Evolutionary conservation across 2,329 filamentous ascomycete species (phyloP).

Genomic region (Penicillium vulpinum): DNA sequence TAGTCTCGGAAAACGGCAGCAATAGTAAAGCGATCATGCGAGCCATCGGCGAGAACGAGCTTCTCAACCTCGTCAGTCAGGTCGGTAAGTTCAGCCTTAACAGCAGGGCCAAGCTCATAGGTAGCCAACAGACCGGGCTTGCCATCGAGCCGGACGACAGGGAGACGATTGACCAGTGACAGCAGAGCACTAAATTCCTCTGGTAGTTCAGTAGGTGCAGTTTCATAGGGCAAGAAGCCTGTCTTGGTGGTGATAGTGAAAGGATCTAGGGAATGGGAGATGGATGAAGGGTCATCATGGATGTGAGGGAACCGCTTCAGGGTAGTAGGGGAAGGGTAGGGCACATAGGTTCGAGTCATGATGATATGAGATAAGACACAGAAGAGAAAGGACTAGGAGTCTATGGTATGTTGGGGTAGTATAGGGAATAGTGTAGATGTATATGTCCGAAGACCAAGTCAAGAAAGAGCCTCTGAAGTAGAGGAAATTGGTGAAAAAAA

Average conservation of each 20-base stretch:
- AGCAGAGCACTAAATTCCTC: constrained; percentile 71
- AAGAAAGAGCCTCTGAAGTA: constrained; percentile 15
- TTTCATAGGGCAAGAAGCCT: constrained; percentile 47
- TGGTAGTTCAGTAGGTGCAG: constrained; percentile 58
- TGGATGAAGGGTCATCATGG: constrained; percentile 43
- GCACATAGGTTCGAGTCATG: constrained; percentile 39
- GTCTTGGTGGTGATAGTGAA: constrained; percentile 51
- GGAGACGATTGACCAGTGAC: constrained; percentile 72
- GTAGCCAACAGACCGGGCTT: constrained; percentile 74
- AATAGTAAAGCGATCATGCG: constrained; percentile 72
- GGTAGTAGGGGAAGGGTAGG: constrained; percentile 36
- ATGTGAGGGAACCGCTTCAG: constrained; percentile 47
- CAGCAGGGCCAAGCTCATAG: constrained; percentile 71
- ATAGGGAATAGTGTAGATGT: background rate
- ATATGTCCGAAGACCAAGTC: constrained; percentile 16
- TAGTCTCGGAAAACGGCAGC: constrained; percentile 91
- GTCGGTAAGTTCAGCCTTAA: constrained; percentile 73
- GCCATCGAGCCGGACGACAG: constrained; percentile 72
- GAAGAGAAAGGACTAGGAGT: background rate
- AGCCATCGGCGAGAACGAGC: constrained; percentile 52
- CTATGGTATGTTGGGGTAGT: background rate
- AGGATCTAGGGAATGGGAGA: constrained; percentile 46
- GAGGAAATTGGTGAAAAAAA: constrained; percentile 21
- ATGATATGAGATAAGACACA: constrained; percentile 16
- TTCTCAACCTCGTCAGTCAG: constrained; percentile 71